A percentile compares a stretch with the other conserved stretches of the same genome.
phyloP scores from a whole-genome alignment of 305 asterid genomes.

The Caryopteris hybrid region DNA sequence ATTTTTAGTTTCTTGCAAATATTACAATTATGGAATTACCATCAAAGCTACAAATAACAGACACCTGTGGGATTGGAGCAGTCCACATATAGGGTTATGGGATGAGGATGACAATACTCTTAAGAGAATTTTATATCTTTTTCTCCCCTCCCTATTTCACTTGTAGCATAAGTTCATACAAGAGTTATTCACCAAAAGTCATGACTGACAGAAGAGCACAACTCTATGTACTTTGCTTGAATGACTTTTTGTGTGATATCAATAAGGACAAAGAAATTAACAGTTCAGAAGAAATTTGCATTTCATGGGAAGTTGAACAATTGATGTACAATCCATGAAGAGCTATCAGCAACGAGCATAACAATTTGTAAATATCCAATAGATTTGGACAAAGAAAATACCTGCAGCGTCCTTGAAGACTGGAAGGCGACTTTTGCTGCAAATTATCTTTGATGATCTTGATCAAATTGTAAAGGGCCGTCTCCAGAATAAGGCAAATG shows the following conservation, averaged over 20 bases:
- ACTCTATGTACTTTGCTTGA: too few species aligned
- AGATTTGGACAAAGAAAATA: constrained; percentile 20
- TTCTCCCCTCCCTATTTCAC: not conserved
- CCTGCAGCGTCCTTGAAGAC: constrained; percentile 46
- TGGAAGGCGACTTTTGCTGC: constrained; percentile 53
- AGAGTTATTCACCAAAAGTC: too few species aligned
- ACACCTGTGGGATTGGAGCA: too few species aligned
- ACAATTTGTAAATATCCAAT: not conserved
- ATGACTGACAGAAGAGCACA: too few species aligned
- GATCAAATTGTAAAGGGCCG: constrained; percentile 85
- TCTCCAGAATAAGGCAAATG: constrained; percentile 83
- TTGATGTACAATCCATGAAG: too few species aligned
- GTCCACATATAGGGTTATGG: not conserved
- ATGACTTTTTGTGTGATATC: not conserved
- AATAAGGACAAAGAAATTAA: not conserved
- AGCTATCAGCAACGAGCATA: not conserved
- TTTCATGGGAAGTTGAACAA: not conserved
- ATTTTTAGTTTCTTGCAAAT: not conserved
- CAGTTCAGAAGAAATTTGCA: not conserved
- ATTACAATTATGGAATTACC: not conserved
- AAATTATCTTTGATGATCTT: constrained; percentile 71
- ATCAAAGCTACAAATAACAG: too few species aligned
- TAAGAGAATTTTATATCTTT: not conserved
- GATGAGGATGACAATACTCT: not conserved
- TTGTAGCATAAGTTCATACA: not conserved